These are phyloP conservation scores for Mediolabrus comicus DNA, from an alignment of 108 stramenopile genomes.

Conservation along the genomic window DNA sequence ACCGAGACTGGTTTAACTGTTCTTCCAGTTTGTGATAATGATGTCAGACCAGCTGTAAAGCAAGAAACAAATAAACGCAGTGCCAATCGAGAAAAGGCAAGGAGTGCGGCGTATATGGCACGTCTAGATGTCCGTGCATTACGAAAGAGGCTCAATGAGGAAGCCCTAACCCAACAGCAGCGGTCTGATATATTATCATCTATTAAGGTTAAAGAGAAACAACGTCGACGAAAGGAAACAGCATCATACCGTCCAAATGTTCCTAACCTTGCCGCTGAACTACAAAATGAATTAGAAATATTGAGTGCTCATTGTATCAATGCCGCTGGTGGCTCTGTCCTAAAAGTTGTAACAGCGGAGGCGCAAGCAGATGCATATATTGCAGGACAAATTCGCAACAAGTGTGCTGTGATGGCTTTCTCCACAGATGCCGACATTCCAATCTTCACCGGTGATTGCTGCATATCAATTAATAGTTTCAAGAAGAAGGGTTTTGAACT, in stretches of 20 bases:
- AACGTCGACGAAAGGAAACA: background rate
- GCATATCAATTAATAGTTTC: slow-evolving; percentile 17
- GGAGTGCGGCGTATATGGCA: background rate
- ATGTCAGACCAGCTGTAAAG: slow-evolving; percentile 2
- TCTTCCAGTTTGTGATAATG: slow-evolving; percentile 13
- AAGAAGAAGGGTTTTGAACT: slow-evolving; percentile 5
- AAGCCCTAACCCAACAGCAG: background rate
- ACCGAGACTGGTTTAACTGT: too few species aligned
- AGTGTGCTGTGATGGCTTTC: slow-evolving; percentile 13
- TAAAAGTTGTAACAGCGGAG: slow-evolving; percentile 12
- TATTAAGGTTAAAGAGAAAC: background rate
- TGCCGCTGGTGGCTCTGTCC: slow-evolving; percentile 15
- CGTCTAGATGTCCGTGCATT: background rate
- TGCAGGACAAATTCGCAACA: background rate
- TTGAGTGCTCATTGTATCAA: slow-evolving; percentile 7
- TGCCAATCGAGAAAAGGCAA: slow-evolving; percentile 3
- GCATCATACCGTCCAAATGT: background rate
- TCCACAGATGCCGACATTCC: slow-evolving; percentile 21
- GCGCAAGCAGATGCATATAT: slow-evolving; percentile 33
- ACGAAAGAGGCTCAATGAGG: background rate
- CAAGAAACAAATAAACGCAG: slow-evolving; percentile 13
- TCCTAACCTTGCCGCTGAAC: background rate
- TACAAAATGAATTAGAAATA: slow-evolving; percentile 1
- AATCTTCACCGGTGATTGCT: slow-evolving; percentile 13
- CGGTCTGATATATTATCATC: background rate